A percentile compares a stretch with the other conserved stretches of the same genome.
Conservation (phyloP, 805 yeast genomes). For the Cyberlindnera maclurae region DNA sequence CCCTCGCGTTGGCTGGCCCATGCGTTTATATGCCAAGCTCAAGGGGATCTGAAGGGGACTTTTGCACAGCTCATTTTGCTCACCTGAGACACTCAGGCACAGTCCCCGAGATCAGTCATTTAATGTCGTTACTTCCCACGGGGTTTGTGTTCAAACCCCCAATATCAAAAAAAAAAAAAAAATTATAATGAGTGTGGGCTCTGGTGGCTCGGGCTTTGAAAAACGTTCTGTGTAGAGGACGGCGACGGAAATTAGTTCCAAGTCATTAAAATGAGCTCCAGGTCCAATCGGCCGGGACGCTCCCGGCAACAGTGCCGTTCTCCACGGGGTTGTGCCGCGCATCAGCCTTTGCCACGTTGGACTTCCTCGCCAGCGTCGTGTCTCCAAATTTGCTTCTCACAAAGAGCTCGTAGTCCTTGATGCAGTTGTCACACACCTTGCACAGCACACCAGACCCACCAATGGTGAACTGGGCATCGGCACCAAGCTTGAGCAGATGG, state of each 20-base stretch:
- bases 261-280: conserved; percentile 61
- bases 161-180: too few species aligned
- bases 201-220: too few species aligned
- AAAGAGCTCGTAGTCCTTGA: conserved; percentile 49
- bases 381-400: conserved; percentile 25
- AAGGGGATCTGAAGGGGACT: too few species aligned
- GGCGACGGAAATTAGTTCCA: neutral
- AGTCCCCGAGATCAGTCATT: too few species aligned
- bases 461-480: conserved; percentile 55
- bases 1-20: too few species aligned
- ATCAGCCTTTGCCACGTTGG: neutral
- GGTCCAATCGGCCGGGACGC: conserved; percentile 71
- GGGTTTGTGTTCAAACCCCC: too few species aligned
- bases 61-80: too few species aligned
- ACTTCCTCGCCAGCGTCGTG: conserved; percentile 1
- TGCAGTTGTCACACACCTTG: conserved; percentile 66
- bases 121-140: too few species aligned
- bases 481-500: conserved; percentile 47
- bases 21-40: too few species aligned
- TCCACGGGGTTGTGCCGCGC: conserved; percentile 15
- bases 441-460: conserved; percentile 62
- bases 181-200: too few species aligned
- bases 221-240: too few species aligned
- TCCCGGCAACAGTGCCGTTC: conserved; percentile 28
- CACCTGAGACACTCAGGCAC: too few species aligned